Evolutionary conservation across 257 asterid species (phyloP), one percentile per base, ranked within the genome.

Genomic region (Solanum pinnatisectum): DNA sequence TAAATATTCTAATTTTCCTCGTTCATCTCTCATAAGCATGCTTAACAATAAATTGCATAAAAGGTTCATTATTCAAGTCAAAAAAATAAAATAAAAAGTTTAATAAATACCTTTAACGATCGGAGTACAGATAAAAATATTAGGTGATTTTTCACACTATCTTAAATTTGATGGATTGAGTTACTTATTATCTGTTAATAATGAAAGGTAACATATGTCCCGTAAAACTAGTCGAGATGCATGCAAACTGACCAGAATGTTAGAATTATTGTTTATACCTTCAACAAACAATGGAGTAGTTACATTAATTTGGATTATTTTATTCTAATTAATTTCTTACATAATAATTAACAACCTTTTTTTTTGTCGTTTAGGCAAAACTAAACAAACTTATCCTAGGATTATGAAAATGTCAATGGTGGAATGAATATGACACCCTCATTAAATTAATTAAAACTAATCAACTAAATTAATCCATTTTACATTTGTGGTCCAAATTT

Each of bases 351-450:
- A 23, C 40, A 13, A 37, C 5, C 72, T 8, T 4, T 39, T n/a
- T 44, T 63, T 52, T 42, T 36, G 89, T 84, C 86, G 30, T 87
- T 84, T 78, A 72, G 85, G 63, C 71, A 83, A 83, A 39, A 81
- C 35, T 90, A 92, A 91, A 90, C 88, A 88, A 91, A 86, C 65
- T 89, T 90, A 89, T 91, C 91, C 86, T 52, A 73, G 86, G 84
- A 82, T 59, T 85, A 83, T 68, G 87, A 87, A 89, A 85, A 83
- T 90, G 92, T 88, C 90, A 87, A 83, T 37, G 79, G 88, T 83
- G 85, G 87, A 85, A 85, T 85, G 78, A 81, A 46, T 46, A 81
- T 46, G 85, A 82, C 85, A 82, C 30, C 42, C 3, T 82, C 3
- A 82, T 49, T 82, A 65, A 67, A 25, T 68, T 68, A 68, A 39